Evolutionary conservation across 225 moss, liverwort and hornwort species (phyloP), one percentile per base, ranked within the genome.

Genomic region (Polytrichum formosum): DNA sequence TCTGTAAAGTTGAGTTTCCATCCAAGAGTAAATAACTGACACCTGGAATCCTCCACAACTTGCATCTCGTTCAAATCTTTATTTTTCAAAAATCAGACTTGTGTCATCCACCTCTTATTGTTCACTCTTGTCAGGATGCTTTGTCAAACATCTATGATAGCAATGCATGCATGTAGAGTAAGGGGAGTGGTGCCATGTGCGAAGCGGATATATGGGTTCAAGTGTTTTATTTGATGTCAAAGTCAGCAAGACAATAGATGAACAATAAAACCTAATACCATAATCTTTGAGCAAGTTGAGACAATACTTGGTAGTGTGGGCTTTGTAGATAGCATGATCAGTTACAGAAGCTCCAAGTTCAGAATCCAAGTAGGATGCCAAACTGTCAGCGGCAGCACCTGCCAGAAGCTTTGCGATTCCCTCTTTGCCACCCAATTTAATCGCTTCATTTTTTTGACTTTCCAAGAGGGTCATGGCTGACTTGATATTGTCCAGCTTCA

Each of bases 271-370:
- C 55, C 53, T 33, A 30, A 79, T 55, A 66, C 23, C 28, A 72
- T 7, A 67, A n/a, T 53, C 31, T 28, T 53, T 6, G 19, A 18
- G 56, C 5, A 59, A 28, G 56, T 63, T 19, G 8, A 54, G 54
- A 30, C 84, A 72, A 72, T 87, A 93, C 96, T 87, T 93, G 59
- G 83, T 67, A 60, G 91, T 82, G 81, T 97, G 97, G 56, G 88
- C 85, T 65, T 89, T 87, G 75, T 83, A 97, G 73, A 97, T 94
- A 67, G 84, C 84, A 73, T 83, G 93, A 72, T 97, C 91, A 2
- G 90, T 91, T 7, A 97, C 88, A 72, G 84, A 71, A 29, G 85
- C 79, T 54, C 92, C 91, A 63, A 67, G 67, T 53, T 88, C 29
- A 55, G 83, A 70, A 85, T 97, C 94, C 76, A 97, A 81, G 28